Base-by-base conservation (phyloP, 768 basidiomycete species). In the Mycena filopes region DNA sequence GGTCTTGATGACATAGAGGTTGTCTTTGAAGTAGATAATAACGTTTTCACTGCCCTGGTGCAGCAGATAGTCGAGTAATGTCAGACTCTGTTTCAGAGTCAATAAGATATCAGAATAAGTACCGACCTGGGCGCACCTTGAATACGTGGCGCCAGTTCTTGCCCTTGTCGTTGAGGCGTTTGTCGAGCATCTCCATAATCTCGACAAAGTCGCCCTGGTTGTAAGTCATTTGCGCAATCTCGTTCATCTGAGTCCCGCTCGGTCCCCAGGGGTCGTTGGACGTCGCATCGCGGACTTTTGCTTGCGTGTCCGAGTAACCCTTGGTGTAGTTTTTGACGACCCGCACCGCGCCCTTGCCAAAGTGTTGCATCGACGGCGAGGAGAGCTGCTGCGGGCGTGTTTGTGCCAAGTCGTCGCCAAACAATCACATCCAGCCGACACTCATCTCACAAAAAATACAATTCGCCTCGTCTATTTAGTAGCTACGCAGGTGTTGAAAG, bases 111-210 rank as follows among this genome's bases (percentile, higher is more conserved):
- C 45, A 45, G 21, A 29, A 25, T 23, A 29, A 6, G 16, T 11
- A 40, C 18, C n/a, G 33, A 25, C 25, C 55, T 43, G 57, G 54
- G n/a, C 84, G 63, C 54, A 90, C 95, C 86, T 99, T 99, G 87
- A 98, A 99, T 62, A 99, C 97, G 83, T 99, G 98, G 55, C 97
- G 87, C 98, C 98, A 99, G 73, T 99, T 98, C 88, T 99, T 99
- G 40, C 98, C 98, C 84, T 98, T 99, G 82, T 99, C 98, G 71
- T 96, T 96, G 66, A 99, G 81, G 55, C 98, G 89, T 80, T 99
- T 99, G 80, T 99, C 98, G 51, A 99, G 85, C 95, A 98, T 98
- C 83, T 99, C 98, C 95, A 99, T 98, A 73, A 99, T 94, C 81
- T 99, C 98, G 15, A 99, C 95, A 76, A 99, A 99, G 73, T 99